phyloP scores from a whole-genome alignment of 2,329 filamentous ascomycete species.

The Lanzia echinophila region DNA sequence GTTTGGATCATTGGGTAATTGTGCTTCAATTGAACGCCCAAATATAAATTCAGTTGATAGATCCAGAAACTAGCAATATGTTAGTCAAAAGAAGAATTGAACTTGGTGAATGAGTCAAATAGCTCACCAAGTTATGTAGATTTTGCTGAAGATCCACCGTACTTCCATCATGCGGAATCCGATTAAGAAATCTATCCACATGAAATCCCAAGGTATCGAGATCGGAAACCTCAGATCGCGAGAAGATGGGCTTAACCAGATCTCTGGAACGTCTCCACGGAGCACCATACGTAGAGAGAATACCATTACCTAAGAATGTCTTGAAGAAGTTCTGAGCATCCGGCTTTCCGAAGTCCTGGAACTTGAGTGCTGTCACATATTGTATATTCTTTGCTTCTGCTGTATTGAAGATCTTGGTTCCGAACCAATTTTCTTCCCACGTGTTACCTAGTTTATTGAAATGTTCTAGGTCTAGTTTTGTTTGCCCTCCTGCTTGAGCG shows the following conservation, averaged over 20 bases:
- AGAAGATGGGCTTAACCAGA: constrained; percentile 3
- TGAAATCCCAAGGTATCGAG: neutral
- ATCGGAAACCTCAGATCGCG: neutral
- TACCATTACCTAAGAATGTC: neutral
- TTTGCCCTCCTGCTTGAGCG: neutral
- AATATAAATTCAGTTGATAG: constrained; percentile 1
- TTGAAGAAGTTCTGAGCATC: neutral
- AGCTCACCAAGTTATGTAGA: neutral
- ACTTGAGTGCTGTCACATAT: neutral
- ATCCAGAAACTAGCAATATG: constrained; percentile 1
- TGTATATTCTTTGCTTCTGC: neutral
- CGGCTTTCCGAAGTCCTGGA: constrained; percentile 1
- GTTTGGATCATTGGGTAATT: neutral
- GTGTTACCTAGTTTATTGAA: neutral
- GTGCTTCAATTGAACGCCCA: neutral
- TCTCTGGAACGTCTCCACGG: constrained; percentile 2
- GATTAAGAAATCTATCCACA: neutral
- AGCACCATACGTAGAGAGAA: neutral
- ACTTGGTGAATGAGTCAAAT: neutral
- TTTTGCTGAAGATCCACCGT: neutral
- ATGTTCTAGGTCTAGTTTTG: constrained; percentile 1
- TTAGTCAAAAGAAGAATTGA: neutral
- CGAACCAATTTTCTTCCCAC: neutral
- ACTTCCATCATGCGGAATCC: neutral
- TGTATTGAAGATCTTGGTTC: neutral